A percentile compares a stretch with the other conserved stretches of the same genome.
Evolutionary conservation across 108 stramenopile species (phyloP).

Genomic region (Nannochloropsis oceanica): DNA sequence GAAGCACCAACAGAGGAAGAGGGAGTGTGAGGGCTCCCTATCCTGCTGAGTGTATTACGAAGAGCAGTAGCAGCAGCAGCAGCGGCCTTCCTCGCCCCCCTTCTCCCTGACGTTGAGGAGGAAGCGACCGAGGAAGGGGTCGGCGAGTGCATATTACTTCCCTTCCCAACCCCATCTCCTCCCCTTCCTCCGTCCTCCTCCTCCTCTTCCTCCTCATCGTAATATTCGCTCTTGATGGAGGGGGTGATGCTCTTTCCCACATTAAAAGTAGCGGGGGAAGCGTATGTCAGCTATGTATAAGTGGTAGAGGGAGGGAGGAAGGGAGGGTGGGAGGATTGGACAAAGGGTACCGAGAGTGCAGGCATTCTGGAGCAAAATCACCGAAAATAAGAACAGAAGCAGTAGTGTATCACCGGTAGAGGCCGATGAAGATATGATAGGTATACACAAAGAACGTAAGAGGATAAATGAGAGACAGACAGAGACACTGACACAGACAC

Average conservation of each 20-base stretch:
- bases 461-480: too few relatives aligned
- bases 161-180: background rate
- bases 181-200: background rate
- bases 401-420: too few relatives aligned
- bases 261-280: too few relatives aligned
- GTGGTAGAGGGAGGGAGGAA: background rate
- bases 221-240: background rate
- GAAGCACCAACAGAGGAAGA: background rate
- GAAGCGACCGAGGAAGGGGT: background rate
- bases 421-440: too few relatives aligned
- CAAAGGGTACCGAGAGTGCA: too few relatives aligned
- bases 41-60: background rate
- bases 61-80: background rate
- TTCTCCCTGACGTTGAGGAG: background rate
- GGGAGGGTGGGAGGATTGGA: too few relatives aligned
- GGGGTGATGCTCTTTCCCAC: background rate
- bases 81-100: background rate
- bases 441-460: too few relatives aligned
- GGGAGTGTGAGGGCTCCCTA: background rate
- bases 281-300: too few relatives aligned
- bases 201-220: background rate
- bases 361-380: too few relatives aligned
- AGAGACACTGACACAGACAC: too few relatives aligned
- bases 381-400: too few relatives aligned
- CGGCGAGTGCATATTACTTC: background rate